These are phyloP conservation scores for Gentiana macrophylla DNA, from an alignment of 257 asterid genomes.

Conservation along the genomic window DNA sequence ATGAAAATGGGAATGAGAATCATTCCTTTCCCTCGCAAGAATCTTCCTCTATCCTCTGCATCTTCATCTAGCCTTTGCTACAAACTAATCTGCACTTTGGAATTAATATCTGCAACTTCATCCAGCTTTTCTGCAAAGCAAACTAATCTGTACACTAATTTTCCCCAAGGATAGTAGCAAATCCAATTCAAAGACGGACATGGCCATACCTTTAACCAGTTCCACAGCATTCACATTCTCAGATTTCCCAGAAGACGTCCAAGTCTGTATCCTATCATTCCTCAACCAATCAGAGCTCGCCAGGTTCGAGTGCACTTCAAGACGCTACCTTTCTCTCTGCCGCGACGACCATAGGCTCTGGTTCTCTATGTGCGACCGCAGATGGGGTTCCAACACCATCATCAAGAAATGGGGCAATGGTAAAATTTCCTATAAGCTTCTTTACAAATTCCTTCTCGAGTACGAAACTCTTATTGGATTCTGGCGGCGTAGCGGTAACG, in stretches of 20 bases:
- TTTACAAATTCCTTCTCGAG: conserved; percentile 51
- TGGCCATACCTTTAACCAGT: background rate
- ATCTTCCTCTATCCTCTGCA: conserved; percentile 7
- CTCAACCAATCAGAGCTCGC: conserved; percentile 57
- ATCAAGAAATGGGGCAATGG: conserved; percentile 68
- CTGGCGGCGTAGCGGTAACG: conserved; percentile 72
- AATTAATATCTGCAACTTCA: no score
- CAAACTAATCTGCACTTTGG: background rate
- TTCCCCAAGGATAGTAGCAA: background rate
- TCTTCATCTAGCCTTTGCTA: background rate
- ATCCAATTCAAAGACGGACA: background rate
- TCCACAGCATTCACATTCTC: conserved; percentile 27
- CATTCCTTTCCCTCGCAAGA: conserved; percentile 1
- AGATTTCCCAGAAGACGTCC: conserved; percentile 94
- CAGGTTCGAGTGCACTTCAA: conserved; percentile 70
- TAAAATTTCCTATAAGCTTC: conserved; percentile 39
- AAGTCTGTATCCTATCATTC: conserved; percentile 71
- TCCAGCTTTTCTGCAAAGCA: no score
- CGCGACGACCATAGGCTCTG: conserved; percentile 69
- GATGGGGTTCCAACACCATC: conserved; percentile 78
- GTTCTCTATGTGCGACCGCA: conserved; percentile 82
- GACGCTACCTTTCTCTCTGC: conserved; percentile 47
- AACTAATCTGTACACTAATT: no score
- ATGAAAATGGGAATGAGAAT: conserved; percentile 3
- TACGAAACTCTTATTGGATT: conserved; percentile 68